Base-by-base conservation (phyloP, 2,329 filamentous ascomycete genomes). In the Ciborinia camelliae region DNA sequence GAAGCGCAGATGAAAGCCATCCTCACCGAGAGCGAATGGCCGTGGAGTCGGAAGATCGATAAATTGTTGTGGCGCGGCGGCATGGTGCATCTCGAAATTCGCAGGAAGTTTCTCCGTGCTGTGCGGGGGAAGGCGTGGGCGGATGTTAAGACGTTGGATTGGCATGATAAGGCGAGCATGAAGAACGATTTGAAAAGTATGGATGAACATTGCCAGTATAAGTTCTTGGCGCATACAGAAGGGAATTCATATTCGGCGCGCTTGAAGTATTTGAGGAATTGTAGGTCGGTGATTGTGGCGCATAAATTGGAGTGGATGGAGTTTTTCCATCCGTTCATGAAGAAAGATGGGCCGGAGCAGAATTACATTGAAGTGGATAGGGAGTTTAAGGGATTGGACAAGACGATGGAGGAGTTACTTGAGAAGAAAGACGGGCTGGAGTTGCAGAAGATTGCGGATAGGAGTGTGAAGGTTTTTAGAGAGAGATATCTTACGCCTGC, bases 21-120 rank as follows among this genome's bases (percentile, higher is more conserved):
- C 4, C 26, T 32, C 0, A 67, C 82, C 48, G 80, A 82, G 58
- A 50, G 63, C 1, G 41, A 43, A 1, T 20, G 71, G 9, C 58
- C 67, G 0, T 73, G 73, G 66, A 20, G 64, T 18, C 47, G 63
- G 51, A 82, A 81, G 68, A 74, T 76, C 41, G 72, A 75, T 3
- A 76, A 74, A 30, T 80, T 80, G 3, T 75, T 81, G 2, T 83
- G 81, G 81, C 77, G 82, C 62, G 82, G 81, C 20, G 83, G 81
- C 4, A 70, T 77, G 20, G 80, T 79, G 78, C 61, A 67, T 28
- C 58, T 54, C 3, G 61, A 64, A 15, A 14, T 61, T 10, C 53
- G 70, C 28, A 62, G 59, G 30, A 66, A 66, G 26, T 62, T 71
- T 20, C 18, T 71, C 4, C n/a, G 58, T 30, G 51, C 62, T 14